Evolutionary conservation across 2,329 filamentous ascomycete species (phyloP).

Genomic region (Boeremia exigua): DNA sequence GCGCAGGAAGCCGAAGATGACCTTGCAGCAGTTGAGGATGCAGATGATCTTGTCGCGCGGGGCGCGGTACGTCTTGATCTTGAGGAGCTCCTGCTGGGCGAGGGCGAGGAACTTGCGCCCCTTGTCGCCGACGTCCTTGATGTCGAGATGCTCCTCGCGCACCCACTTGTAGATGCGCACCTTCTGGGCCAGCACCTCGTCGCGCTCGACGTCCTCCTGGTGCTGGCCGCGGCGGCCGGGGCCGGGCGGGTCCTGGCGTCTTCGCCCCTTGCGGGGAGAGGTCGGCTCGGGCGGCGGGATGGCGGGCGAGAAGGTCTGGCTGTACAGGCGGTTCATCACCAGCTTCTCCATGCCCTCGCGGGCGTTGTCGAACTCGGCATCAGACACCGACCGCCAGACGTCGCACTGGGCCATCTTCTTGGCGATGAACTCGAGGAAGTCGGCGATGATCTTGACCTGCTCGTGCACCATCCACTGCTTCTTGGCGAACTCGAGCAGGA

Average conservation of each 20-base stretch:
- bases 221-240: conserved; percentile 93
- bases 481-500: conserved; percentile 92
- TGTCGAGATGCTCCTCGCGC: conserved; percentile 89
- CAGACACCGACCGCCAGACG: conserved; percentile 93
- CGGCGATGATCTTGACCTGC: conserved; percentile 97
- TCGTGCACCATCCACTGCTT: conserved; percentile 99
- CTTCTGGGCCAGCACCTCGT: conserved; percentile 95
- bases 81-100: conserved; percentile 91
- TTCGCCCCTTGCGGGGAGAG: conserved; percentile 71
- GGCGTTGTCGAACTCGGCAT: conserved; percentile 97
- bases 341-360: conserved; percentile 99
- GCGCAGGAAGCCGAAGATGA: conserved; percentile 93
- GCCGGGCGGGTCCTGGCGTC: conserved; percentile 64
- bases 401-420: conserved; percentile 99
- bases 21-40: conserved; percentile 97
- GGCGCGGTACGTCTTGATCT: conserved; percentile 97
- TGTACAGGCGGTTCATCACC: conserved; percentile 97
- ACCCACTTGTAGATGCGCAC: conserved; percentile 98
- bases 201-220: conserved; percentile 95
- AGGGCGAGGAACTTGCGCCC: conserved; percentile 86
- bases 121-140: conserved; percentile 81
- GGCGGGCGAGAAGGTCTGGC: conserved; percentile 93
- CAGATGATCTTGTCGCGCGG: conserved; percentile 98
- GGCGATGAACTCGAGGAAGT: conserved; percentile 94
- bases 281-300: conserved; percentile 82